Conservation (phyloP, 768 basidiomycete genomes). For the Leucosporidium scottii region DNA sequence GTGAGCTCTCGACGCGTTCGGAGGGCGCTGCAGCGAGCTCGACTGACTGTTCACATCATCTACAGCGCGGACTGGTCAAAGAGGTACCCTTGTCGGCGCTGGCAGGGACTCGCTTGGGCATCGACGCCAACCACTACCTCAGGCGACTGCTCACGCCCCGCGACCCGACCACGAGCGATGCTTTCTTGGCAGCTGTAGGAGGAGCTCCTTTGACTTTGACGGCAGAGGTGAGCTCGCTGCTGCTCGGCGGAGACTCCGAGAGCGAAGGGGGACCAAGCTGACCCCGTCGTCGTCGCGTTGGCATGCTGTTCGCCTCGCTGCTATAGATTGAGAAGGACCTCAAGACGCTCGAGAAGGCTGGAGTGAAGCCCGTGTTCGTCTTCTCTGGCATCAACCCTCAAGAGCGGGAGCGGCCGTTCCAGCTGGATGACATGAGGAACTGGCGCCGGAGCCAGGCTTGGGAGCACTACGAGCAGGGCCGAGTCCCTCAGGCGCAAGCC, state of each 20-base stretch:
- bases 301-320: no score
- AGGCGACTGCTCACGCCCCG: constrained; percentile 59
- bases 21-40: no score
- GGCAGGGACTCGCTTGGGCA: constrained; percentile 86
- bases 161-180: constrained; percentile 69
- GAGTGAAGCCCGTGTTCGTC: constrained; percentile 97
- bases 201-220: constrained; percentile 85
- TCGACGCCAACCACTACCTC: constrained; percentile 90
- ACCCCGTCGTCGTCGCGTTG: neutral
- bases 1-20: neutral
- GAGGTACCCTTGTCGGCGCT: constrained; percentile 71
- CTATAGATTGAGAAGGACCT: constrained; percentile 82
- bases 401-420: constrained; percentile 42
- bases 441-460: constrained; percentile 63
- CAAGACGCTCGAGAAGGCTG: constrained; percentile 76
- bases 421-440: constrained; percentile 37
- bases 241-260: neutral
- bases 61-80: constrained; percentile 71
- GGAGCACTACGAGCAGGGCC: constrained; percentile 84
- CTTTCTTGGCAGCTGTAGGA: constrained; percentile 87
- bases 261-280: neutral
- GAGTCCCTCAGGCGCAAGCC: constrained; percentile 79
- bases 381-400: constrained; percentile 80
- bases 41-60: neutral
- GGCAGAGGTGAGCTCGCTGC: constrained; percentile 17